Evolutionary conservation across 2,329 filamentous ascomycete species (phyloP), one percentile per base, ranked within the genome.

Genomic region (Escovopsis sp.): DNA sequence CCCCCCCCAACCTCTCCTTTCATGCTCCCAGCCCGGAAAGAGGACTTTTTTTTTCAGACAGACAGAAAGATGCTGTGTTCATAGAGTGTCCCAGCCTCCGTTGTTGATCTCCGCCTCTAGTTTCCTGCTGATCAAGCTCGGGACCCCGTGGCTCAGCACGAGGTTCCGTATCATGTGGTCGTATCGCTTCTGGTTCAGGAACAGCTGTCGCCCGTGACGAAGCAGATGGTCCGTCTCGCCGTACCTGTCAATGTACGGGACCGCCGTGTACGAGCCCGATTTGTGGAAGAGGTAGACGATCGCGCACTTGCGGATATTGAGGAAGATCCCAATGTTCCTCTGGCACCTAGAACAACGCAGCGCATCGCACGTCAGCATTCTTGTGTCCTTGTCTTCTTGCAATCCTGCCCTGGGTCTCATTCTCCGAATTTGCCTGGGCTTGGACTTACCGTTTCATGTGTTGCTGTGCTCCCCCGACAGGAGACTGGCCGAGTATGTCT

Each of bases 61-160:
- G 13, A n/a, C 6, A n/a, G n/a, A n/a, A n/a, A n/a, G 32, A 25
- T 8, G n/a, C 13, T 34, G 8, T 10, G n/a, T 20, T 52, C 51
- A 63, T 43, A 63, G 46, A 33, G 78, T 95, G 66, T 98, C 91
- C 91, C 91, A 98, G 0, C 91, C 91, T 1, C 91, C 91, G 53
- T 86, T 95, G 57, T 98, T 98, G 36, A 95, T 86, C 59, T 98
- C 91, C 12, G 85, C 82, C 66, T 98, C 91, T 50, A 98, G 63
- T 61, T 86, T 89, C 50, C 91, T 72, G 49, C 83, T 84, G 57
- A 98, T 94, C 37, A 86, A 79, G 50, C 84, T 93, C 31, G 88
- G 88, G 25, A 98, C 77, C 5, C 83, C 81, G 53, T 95, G 87
- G 39, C 79, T 76, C 45, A 96, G 68, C 81, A 93, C 95, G 35